Conservation (phyloP, 345 rosid genomes). For the Erucastrum elatum region DNA sequence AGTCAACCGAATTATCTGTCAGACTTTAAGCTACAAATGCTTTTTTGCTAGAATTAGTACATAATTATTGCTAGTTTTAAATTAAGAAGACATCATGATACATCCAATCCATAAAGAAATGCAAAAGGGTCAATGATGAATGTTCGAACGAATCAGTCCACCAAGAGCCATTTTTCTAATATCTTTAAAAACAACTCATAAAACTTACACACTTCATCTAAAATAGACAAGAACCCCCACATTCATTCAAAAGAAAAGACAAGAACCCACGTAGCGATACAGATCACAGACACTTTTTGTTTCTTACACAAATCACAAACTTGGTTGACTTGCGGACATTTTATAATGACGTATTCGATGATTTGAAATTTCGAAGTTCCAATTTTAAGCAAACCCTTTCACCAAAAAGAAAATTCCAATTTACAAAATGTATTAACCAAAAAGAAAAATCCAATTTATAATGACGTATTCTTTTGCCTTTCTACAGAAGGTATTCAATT, state of each 20-base stretch:
- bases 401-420: no score
- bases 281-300: background rate
- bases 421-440: background rate
- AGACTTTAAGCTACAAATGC: background rate
- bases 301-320: constrained; percentile 23
- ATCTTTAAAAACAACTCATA: background rate
- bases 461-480: background rate
- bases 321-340: constrained; percentile 31
- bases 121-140: constrained; percentile 34
- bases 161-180: constrained; percentile 34
- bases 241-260: no score
- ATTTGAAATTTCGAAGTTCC: constrained; percentile 21
- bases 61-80: constrained; percentile 33
- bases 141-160: constrained; percentile 25
- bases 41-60: constrained; percentile 9
- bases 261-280: background rate
- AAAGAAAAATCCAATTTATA: no score
- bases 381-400: background rate
- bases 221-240: constrained; percentile 17
- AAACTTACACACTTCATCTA: constrained; percentile 1
- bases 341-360: constrained; percentile 25
- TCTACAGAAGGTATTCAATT: background rate
- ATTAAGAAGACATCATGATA: constrained; percentile 27
- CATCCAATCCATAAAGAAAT: constrained; percentile 13
- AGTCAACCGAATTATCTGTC: constrained; percentile 29